Conservation (phyloP, 2,329 filamentous ascomycete genomes). For the Claviceps capensis region DNA sequence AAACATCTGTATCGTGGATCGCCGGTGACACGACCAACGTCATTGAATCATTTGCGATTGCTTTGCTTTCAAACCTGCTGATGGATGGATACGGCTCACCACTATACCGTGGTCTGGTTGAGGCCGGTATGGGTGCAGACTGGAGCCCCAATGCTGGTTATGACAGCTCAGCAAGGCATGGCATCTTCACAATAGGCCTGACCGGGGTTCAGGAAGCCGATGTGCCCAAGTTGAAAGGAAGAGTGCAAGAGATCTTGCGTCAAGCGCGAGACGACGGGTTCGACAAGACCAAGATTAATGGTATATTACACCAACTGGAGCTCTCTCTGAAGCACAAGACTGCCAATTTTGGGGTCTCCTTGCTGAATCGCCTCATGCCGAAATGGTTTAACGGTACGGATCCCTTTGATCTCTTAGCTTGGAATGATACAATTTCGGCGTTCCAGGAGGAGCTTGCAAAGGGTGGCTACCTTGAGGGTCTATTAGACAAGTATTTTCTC, state of each 20-base stretch:
- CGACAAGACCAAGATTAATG: slow-evolving; percentile 80
- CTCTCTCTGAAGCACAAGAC: slow-evolving; percentile 93
- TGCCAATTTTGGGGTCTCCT: slow-evolving; percentile 80
- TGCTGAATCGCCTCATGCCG: slow-evolving; percentile 78
- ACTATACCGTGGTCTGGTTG: slow-evolving; percentile 76
- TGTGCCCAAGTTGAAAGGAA: slow-evolving; percentile 61
- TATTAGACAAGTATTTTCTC: slow-evolving; percentile 81
- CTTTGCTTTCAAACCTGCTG: slow-evolving; percentile 68
- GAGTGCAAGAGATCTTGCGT: slow-evolving; percentile 57
- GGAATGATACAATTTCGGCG: slow-evolving; percentile 74
- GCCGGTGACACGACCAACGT: slow-evolving; percentile 72
- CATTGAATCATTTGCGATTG: slow-evolving; percentile 76
- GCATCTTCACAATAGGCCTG: slow-evolving; percentile 80
- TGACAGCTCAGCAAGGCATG: slow-evolving; percentile 61
- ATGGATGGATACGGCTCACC: slow-evolving; percentile 94
- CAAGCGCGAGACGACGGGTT: slow-evolving; percentile 66
- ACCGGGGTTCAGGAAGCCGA: slow-evolving; percentile 79
- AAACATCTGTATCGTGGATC: slow-evolving; percentile 89
- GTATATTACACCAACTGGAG: slow-evolving; percentile 86
- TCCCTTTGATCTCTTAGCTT: slow-evolving; percentile 79
- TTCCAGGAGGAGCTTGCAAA: slow-evolving; percentile 68
- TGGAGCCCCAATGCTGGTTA: slow-evolving; percentile 93
- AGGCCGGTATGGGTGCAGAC: slow-evolving; percentile 79
- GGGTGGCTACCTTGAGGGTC: slow-evolving; percentile 66
- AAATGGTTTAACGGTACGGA: slow-evolving; percentile 94